These are phyloP conservation scores for Astrothelium macrocarpum DNA, from an alignment of 495 filamentous ascomycete species.

Conservation along the genomic window DNA sequence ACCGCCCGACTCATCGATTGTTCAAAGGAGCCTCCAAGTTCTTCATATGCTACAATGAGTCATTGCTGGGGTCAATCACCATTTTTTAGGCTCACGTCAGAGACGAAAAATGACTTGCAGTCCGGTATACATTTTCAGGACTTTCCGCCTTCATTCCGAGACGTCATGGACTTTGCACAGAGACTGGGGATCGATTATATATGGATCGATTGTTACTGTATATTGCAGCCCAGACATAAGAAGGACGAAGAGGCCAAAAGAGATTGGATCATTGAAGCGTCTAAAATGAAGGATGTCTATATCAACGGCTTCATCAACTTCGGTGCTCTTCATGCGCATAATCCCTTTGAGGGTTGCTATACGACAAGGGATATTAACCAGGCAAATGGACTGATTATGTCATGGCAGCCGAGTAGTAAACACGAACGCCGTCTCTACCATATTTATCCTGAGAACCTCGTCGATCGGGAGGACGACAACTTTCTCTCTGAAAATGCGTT, in stretches of 20 bases:
- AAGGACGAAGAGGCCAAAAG: background rate
- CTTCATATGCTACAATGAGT: conserved; percentile 7
- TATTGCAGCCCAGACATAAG: background rate
- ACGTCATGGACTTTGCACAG: background rate
- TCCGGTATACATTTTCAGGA: background rate
- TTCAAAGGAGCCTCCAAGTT: background rate
- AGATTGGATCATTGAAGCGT: conserved; percentile 7
- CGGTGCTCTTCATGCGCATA: background rate
- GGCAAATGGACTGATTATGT: background rate
- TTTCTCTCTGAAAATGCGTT: background rate
- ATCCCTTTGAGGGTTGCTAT: background rate
- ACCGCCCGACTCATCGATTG: background rate
- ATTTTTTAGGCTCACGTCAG: background rate
- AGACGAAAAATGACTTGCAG: background rate
- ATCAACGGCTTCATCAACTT: background rate
- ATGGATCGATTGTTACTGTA: conserved; percentile 10
- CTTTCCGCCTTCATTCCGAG: conserved; percentile 5
- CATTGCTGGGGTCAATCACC: conserved; percentile 4
- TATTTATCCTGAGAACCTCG: background rate
- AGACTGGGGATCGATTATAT: conserved; percentile 3
- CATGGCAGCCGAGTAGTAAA: background rate
- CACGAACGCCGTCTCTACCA: background rate
- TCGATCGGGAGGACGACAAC: background rate
- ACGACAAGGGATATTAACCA: background rate
- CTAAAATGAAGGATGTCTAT: background rate